These are phyloP conservation scores for Pyricularia pennisetigena DNA, from an alignment of 2,329 filamentous ascomycete species.

Conservation along the genomic window DNA sequence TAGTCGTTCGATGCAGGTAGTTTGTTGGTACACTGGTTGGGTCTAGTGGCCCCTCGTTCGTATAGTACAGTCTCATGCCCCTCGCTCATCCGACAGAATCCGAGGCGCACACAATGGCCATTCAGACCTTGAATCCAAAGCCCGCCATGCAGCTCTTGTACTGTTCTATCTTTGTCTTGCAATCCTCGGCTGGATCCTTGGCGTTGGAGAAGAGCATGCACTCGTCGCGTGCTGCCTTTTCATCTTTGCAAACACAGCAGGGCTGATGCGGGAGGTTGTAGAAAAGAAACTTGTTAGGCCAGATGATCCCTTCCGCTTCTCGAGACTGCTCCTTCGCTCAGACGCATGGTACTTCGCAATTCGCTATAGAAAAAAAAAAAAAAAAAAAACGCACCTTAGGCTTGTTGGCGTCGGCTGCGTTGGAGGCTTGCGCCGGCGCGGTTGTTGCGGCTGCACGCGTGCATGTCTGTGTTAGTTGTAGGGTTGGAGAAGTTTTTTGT, in stretches of 20 bases:
- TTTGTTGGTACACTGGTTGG: not conserved
- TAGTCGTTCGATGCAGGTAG: not conserved
- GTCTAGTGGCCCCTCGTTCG: not conserved
- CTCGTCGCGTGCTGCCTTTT: constrained; percentile 88
- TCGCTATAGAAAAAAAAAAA: no score
- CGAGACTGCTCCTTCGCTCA: not conserved
- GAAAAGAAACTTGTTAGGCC: not conserved
- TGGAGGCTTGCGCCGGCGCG: constrained; percentile 5
- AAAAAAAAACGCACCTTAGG: constrained; percentile 27
- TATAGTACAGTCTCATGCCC: not conserved
- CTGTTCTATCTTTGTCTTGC: constrained; percentile 69
- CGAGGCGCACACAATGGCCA: not conserved
- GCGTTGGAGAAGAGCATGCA: constrained; percentile 96
- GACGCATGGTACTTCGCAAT: not conserved
- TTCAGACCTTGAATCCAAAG: constrained; percentile 71
- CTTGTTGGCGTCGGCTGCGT: constrained; percentile 22
- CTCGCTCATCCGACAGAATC: not conserved
- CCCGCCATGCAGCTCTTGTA: constrained; percentile 90
- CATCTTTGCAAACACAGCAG: constrained; percentile 95
- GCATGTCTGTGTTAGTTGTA: not conserved
- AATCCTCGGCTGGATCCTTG: constrained; percentile 74
- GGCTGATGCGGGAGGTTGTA: constrained; percentile 63
- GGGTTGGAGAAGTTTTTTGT: not conserved
- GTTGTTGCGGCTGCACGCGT: constrained; percentile 4
- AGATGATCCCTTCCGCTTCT: not conserved